A percentile compares a stretch with the other conserved stretches of the same genome.
phyloP scores from a whole-genome alignment of 2,329 filamentous ascomycete species.

The Microsporum canis region DNA sequence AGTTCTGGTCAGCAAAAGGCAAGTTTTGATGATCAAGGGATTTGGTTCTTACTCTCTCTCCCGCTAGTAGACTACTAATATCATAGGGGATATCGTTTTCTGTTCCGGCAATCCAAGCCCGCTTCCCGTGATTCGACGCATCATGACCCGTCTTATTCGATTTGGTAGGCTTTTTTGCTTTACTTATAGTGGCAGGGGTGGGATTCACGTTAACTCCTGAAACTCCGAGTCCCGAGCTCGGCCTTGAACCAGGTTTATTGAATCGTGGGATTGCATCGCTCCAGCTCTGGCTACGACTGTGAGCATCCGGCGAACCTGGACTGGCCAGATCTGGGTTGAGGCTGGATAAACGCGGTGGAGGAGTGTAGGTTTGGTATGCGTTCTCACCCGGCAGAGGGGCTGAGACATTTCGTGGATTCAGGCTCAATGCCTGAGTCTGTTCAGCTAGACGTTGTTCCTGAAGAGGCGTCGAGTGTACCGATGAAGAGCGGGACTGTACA shows the following conservation, averaged over 20 bases:
- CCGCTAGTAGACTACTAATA: constrained; percentile 39
- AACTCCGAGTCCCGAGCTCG: constrained; percentile 21
- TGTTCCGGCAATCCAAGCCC: constrained; percentile 50
- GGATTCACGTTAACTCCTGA: constrained; percentile 24
- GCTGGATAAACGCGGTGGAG: constrained; percentile 31
- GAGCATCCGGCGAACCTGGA: not conserved
- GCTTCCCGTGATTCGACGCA: not conserved
- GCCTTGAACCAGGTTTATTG: constrained; percentile 24
- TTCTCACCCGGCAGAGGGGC: constrained; percentile 14
- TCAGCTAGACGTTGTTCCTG: constrained; percentile 14
- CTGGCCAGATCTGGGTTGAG: constrained; percentile 26
- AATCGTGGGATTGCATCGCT: constrained; percentile 25
- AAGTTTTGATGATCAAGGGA: not conserved
- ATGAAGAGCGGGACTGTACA: constrained; percentile 20
- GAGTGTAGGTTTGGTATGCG: constrained; percentile 23
- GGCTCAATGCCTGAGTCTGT: not conserved
- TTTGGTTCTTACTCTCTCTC: constrained; percentile 37
- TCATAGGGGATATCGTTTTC: constrained; percentile 48
- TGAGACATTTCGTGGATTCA: constrained; percentile 13
- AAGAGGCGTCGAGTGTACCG: constrained; percentile 15
- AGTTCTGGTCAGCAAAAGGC: not conserved
- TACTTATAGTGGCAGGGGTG: constrained; percentile 30
- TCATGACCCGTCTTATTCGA: constrained; percentile 25
- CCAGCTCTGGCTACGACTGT: constrained; percentile 25
- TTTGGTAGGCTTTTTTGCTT: constrained; percentile 20